Base-by-base conservation (phyloP, 176 grass and related monocot genomes). In the Poa pratensis region DNA sequence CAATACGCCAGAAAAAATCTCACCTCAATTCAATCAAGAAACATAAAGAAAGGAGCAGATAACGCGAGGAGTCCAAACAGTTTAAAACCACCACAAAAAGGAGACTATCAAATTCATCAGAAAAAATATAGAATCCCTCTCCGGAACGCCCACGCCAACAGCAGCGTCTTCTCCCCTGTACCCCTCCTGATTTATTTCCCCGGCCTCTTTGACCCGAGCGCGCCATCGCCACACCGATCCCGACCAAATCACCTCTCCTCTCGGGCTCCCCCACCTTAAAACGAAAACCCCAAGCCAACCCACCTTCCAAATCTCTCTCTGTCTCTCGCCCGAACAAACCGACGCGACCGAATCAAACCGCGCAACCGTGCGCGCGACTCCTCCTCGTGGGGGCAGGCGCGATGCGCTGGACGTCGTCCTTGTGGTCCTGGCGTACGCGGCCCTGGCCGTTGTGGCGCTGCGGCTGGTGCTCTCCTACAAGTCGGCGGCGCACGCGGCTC, bases 401-500 rank as follows among this genome's bases (percentile, higher is more conserved):
- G 14, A 91, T 84, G 89, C 69, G 83, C 77, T 71, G 79, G 63
- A 78, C 73, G 76, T 27, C 48, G 46, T 48, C 2, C n/a, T n/a
- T n/a, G 50, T 23, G 51, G 4, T 46, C 10, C 14, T 86, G 18
- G 51, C 55, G 2, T 92, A 83, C 77, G 90, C 53, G 57, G 77
- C 17, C 9, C 10, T 83, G 34, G 77, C 73, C 46, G 72, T 87
- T 73, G 77, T 57, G 80, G 65, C 83, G 61, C 80, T 95, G 78
- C 86, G 90, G 43, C 40, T 76, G 10, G 78, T 92, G 58, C 84
- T 96, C 3, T 99, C 97, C 22, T 92, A 90, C 60, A 96, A 94
- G 73, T 92, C 94, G 80, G 90, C 82, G 77, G 77, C 79, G 48
- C 90, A 91, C 85, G 79, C 83, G 71, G 7, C 82, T 3, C 34